Percentiles rank a stretch among this genome's conserved stretches.
These are phyloP conservation scores for Trebouxia sp. DNA, from an alignment of 139 green algal species.

Conservation along the genomic window DNA sequence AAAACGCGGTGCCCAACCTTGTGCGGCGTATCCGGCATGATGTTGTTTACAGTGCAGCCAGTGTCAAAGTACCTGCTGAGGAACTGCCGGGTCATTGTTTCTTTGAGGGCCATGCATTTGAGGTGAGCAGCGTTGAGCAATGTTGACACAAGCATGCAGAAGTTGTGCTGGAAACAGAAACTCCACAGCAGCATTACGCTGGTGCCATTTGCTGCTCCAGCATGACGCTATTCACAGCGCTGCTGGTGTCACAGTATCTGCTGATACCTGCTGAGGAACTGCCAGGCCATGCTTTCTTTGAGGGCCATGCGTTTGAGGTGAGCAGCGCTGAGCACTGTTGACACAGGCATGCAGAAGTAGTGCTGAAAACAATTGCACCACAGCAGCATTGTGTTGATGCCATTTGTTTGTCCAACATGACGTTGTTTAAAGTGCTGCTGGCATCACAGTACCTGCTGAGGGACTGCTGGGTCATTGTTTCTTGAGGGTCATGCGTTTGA, in stretches of 20 bases:
- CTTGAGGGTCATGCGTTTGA: not conserved
- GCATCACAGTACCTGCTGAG: not conserved
- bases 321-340: not conserved
- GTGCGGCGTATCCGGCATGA: not conserved
- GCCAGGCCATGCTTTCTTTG: slow-evolving; percentile 5
- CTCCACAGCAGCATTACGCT: too few relatives aligned
- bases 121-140: not conserved
- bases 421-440: not conserved
- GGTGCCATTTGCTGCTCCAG: too few relatives aligned
- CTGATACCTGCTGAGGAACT: not conserved
- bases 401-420: too few relatives aligned
- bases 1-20: not conserved
- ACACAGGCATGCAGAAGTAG: not conserved
- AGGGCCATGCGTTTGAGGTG: not conserved
- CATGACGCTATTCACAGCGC: too few relatives aligned
- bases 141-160: not conserved
- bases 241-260: not conserved
- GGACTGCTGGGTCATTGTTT: not conserved
- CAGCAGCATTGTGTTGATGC: too few relatives aligned
- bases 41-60: not conserved
- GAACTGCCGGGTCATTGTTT: not conserved
- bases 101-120: not conserved
- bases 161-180: not conserved
- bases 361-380: not conserved
- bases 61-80: not conserved